These are phyloP conservation scores for Trichoderma oligosporum DNA, from an alignment of 2,329 filamentous ascomycete genomes.

Conservation along the genomic window DNA sequence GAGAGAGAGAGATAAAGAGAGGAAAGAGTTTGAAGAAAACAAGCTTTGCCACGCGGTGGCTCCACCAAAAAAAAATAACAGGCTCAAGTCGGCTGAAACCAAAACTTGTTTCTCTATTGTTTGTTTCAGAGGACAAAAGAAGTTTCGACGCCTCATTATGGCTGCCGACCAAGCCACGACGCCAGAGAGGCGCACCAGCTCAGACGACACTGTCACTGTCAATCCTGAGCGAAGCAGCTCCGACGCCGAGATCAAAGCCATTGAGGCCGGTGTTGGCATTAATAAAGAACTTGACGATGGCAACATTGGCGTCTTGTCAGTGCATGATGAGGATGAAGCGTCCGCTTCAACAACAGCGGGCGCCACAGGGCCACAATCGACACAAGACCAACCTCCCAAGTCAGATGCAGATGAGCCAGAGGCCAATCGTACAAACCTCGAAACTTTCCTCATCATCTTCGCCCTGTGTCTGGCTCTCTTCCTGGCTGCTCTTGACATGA, in stretches of 20 bases:
- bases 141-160: constrained; percentile 10
- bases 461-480: constrained; percentile 46
- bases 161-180: constrained; percentile 18
- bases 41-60: constrained; percentile 5
- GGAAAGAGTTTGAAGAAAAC: background rate
- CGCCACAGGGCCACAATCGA: constrained; percentile 2
- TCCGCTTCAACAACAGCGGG: background rate
- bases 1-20: background rate
- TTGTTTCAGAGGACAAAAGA: no score
- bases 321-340: constrained; percentile 19
- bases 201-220: constrained; percentile 31
- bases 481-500: constrained; percentile 54
- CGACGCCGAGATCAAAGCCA: constrained; percentile 11
- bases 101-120: no score
- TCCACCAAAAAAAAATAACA: constrained; percentile 18
- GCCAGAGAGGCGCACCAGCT: constrained; percentile 27
- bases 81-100: no score
- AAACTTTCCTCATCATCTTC: constrained; percentile 40
- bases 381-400: constrained; percentile 13
- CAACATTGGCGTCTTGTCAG: constrained; percentile 4
- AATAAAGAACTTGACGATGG: background rate
- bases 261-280: constrained; percentile 1
- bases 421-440: constrained; percentile 35
- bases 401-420: constrained; percentile 33
- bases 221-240: constrained; percentile 28